A percentile compares a stretch with the other conserved stretches of the same genome.
These are phyloP conservation scores for Pulveroboletus sp. DNA, from an alignment of 768 basidiomycete species.

Conservation along the genomic window DNA sequence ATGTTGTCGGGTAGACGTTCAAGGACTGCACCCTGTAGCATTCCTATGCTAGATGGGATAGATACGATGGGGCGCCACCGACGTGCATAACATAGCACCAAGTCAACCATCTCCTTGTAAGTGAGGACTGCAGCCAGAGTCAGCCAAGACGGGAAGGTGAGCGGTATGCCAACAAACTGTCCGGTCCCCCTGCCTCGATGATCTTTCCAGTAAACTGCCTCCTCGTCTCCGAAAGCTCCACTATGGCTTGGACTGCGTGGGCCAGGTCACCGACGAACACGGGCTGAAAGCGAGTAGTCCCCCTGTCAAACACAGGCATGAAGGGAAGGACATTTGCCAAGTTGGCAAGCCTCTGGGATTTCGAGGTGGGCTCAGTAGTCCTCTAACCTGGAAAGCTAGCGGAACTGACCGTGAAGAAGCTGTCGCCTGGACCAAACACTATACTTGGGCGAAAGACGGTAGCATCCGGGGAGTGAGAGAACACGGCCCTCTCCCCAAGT, in stretches of 20 bases:
- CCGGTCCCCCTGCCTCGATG: conserved; percentile 46
- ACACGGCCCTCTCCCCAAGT: conserved; percentile 52
- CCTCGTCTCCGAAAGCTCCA: conserved; percentile 36
- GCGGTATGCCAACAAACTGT: conserved; percentile 37
- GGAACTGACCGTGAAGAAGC: conserved; percentile 61
- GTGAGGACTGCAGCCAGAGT: conserved; percentile 50
- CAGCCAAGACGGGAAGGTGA: conserved; percentile 34
- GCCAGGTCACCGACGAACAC: conserved; percentile 70
- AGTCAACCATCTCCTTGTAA: conserved; percentile 58
- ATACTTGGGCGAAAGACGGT: conserved; percentile 69
- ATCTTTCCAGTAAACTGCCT: conserved; percentile 37
- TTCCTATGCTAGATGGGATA: conserved; percentile 58
- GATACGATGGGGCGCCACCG: conserved; percentile 56
- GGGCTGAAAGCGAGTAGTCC: conserved; percentile 61
- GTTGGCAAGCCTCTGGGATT: conserved; percentile 52
- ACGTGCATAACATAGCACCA: conserved; percentile 50
- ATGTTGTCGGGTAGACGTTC: conserved; percentile 60
- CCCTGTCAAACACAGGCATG: conserved; percentile 75
- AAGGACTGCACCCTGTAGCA: conserved; percentile 58
- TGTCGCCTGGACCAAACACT: conserved; percentile 48
- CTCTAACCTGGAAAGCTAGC: neutral
- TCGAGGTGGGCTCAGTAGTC: neutral
- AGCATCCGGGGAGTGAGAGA: conserved; percentile 42
- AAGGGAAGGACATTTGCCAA: conserved; percentile 60
- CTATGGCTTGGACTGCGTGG: conserved; percentile 52